Percentiles rank a stretch among this genome's conserved stretches.
Conservation (phyloP, 768 basidiomycete species). For the Lentinula sp. region DNA sequence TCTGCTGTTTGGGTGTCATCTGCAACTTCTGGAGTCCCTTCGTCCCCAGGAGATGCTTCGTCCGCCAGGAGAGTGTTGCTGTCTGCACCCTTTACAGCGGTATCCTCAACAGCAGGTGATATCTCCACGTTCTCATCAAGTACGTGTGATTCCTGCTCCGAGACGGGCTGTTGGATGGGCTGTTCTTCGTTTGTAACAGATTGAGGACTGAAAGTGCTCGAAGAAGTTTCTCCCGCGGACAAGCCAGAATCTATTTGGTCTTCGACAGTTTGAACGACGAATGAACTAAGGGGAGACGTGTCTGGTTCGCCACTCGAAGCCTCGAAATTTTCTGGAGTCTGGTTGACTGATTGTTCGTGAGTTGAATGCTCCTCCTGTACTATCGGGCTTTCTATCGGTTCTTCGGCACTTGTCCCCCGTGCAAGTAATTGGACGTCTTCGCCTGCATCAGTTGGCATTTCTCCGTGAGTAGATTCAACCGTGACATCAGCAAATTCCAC, state of each 20-base stretch:
- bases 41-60: neutral
- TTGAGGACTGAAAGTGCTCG: neutral
- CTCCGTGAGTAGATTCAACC: neutral
- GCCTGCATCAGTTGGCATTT: neutral
- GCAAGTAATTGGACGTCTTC: neutral
- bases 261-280: neutral
- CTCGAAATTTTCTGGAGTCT: neutral
- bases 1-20: neutral
- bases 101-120: neutral
- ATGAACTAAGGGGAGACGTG: no score
- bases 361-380: neutral
- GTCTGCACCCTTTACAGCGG: neutral
- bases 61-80: neutral
- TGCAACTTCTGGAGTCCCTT: neutral
- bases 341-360: neutral
- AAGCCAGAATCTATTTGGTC: neutral
- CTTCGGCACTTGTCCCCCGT: neutral
- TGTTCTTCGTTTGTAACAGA: neutral
- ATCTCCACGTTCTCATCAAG: neutral
- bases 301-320: no score
- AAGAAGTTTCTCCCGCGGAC: neutral
- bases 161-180: neutral
- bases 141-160: neutral
- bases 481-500: neutral
- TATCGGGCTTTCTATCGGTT: neutral